Evolutionary conservation across 805 yeast genomes (phyloP).

Genomic region (Saccharomycopsis oosterbeekiorum): DNA sequence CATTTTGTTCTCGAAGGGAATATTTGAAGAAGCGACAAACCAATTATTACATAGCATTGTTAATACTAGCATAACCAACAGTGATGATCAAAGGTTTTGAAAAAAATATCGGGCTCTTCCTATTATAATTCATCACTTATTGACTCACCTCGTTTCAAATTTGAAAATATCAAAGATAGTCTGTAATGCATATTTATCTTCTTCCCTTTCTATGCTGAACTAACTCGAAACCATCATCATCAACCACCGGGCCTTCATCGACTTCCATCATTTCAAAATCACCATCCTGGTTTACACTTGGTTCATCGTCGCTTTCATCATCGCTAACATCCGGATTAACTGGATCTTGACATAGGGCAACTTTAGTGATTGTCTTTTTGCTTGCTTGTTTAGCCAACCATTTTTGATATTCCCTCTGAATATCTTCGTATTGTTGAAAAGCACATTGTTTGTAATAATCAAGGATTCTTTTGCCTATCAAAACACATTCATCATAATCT

Average conservation of each 20-base stretch:
- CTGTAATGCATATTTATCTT: slow-evolving; percentile 4
- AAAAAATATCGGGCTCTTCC: neutral
- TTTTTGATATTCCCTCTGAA: slow-evolving; percentile 49
- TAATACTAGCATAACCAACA: neutral
- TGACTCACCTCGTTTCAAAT: neutral
- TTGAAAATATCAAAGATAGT: neutral
- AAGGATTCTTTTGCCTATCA: slow-evolving; percentile 58
- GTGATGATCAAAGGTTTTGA: neutral
- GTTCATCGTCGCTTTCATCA: slow-evolving; percentile 31
- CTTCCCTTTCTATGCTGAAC: slow-evolving; percentile 51
- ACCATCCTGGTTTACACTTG: slow-evolving; percentile 23
- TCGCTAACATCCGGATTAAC: slow-evolving; percentile 48
- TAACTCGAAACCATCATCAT: slow-evolving; percentile 90
- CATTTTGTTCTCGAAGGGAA: neutral
- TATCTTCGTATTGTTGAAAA: slow-evolving; percentile 38
- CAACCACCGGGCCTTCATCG: slow-evolving; percentile 50
- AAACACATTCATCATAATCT: slow-evolving; percentile 68
- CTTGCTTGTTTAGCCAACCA: slow-evolving; percentile 46
- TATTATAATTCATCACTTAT: too few species aligned
- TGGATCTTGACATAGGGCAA: slow-evolving; percentile 49
- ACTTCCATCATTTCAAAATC: slow-evolving; percentile 33
- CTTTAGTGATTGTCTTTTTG: slow-evolving; percentile 28
- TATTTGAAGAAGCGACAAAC: neutral
- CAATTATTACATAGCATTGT: neutral
- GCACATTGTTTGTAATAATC: slow-evolving; percentile 57